These are phyloP conservation scores for Naganishia liquefaciens DNA, from an alignment of 1,284 basidiomycete species.

Conservation along the genomic window DNA sequence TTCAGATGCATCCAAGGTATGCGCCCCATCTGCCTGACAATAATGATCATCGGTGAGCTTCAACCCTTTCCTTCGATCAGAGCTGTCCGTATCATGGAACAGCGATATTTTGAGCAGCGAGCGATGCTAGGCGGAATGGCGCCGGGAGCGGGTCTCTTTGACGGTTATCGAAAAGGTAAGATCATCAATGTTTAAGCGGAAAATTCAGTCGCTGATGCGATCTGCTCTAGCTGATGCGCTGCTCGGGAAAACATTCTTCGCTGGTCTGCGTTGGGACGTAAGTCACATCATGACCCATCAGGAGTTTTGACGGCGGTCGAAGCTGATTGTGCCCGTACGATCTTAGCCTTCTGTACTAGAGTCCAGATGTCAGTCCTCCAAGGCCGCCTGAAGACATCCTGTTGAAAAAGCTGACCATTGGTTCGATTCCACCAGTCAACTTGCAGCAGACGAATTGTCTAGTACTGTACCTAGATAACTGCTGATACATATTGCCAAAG, in stretches of 20 bases:
- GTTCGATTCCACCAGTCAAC: constrained; percentile 19
- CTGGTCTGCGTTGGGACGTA: constrained; percentile 32
- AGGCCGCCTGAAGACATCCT: neutral
- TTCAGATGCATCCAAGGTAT: constrained; percentile 33
- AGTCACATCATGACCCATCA: too few species aligned
- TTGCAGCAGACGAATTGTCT: constrained; percentile 31
- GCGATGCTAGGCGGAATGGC: constrained; percentile 35
- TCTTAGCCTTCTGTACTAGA: constrained; percentile 20
- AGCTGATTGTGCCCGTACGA: too few species aligned
- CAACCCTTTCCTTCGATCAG: neutral
- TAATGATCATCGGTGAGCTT: neutral
- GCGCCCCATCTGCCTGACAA: neutral
- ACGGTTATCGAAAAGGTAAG: constrained; percentile 35
- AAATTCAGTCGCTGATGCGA: constrained; percentile 1
- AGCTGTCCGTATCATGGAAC: constrained; percentile 34
- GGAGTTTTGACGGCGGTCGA: too few species aligned
- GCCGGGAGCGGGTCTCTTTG: constrained; percentile 35
- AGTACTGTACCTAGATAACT: constrained; percentile 30
- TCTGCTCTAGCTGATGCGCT: constrained; percentile 32
- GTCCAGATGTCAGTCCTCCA: constrained; percentile 28
- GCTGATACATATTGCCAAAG: constrained; percentile 5
- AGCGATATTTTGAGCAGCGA: constrained; percentile 36
- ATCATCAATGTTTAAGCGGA: neutral
- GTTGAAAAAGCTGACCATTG: neutral
- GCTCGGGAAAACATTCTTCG: constrained; percentile 33